phyloP scores from a whole-genome alignment of 2,329 filamentous ascomycete species.

The Berkeleyomyces rouxiae region DNA sequence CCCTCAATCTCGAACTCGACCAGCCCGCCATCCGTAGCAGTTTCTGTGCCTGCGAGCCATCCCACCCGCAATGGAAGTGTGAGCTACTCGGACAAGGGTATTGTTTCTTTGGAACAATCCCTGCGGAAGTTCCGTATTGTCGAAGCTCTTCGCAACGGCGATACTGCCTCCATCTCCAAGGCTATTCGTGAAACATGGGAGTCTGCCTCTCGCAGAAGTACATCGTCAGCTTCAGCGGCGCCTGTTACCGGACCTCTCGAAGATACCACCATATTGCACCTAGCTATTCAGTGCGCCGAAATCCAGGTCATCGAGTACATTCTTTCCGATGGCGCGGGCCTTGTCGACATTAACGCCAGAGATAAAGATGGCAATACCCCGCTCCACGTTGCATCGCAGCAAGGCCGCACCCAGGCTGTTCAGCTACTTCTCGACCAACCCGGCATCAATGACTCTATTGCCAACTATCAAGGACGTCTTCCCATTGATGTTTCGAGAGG shows the following conservation, averaged over 20 bases:
- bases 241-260: slow-evolving; percentile 35
- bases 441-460: slow-evolving; percentile 72
- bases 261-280: slow-evolving; percentile 78
- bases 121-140: slow-evolving; percentile 89
- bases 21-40: slow-evolving; percentile 20
- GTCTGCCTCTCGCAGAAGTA: slow-evolving; percentile 36
- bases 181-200: slow-evolving; percentile 55
- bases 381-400: slow-evolving; percentile 68
- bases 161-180: slow-evolving; percentile 77
- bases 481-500: slow-evolving; percentile 79
- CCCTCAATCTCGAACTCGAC: slow-evolving; percentile 19
- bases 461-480: slow-evolving; percentile 70
- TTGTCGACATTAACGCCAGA: slow-evolving; percentile 50
- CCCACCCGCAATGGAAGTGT: slow-evolving; percentile 15
- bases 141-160: slow-evolving; percentile 77
- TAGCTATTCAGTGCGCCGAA: slow-evolving; percentile 92
- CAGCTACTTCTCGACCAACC: slow-evolving; percentile 67
- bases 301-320: slow-evolving; percentile 85
- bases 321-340: slow-evolving; percentile 52
- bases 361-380: slow-evolving; percentile 92
- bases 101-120: slow-evolving; percentile 65
- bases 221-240: slow-evolving; percentile 33
- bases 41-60: slow-evolving; percentile 12
- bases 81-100: slow-evolving; percentile 24
- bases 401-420: slow-evolving; percentile 68